Percentiles rank a stretch among this genome's conserved stretches.
These are phyloP conservation scores for Rhodotorula sp. DNA, from an alignment of 1,284 basidiomycete genomes.

Conservation along the genomic window DNA sequence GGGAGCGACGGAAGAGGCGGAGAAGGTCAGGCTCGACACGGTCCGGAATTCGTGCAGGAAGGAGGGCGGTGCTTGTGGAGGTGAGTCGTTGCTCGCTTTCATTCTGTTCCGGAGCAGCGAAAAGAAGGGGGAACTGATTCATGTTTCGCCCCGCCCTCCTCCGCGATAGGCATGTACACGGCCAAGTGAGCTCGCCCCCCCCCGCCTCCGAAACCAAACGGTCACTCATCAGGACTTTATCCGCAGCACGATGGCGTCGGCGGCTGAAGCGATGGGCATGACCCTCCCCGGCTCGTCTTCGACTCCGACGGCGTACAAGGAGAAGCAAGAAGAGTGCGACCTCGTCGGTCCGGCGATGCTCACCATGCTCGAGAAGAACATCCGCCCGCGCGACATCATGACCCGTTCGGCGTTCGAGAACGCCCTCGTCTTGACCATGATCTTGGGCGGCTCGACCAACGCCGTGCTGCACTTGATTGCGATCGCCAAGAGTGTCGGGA, in stretches of 20 bases:
- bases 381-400: constrained; percentile 96
- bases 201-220: too few relatives aligned
- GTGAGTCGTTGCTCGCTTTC: constrained; percentile 55
- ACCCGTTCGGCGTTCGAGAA: constrained; percentile 93
- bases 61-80: constrained; percentile 85
- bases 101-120: constrained; percentile 19
- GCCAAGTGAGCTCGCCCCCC: constrained; percentile 37
- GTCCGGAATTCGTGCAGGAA: constrained; percentile 91
- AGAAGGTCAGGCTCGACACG: constrained; percentile 63
- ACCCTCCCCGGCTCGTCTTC: constrained; percentile 85
- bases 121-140: constrained; percentile 27
- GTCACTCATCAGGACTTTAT: neutral
- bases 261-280: constrained; percentile 87
- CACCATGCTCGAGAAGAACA: constrained; percentile 74
- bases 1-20: constrained; percentile 78
- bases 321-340: constrained; percentile 81
- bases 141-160: neutral
- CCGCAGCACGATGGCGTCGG: constrained; percentile 52
- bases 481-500: constrained; percentile 81
- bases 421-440: constrained; percentile 86
- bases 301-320: constrained; percentile 76
- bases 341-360: constrained; percentile 79
- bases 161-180: constrained; percentile 47
- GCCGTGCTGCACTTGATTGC: constrained; percentile 88
- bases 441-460: constrained; percentile 91